Evolutionary conservation across 495 filamentous ascomycete species (phyloP).

Genomic region (Daldinia bambusicola): DNA sequence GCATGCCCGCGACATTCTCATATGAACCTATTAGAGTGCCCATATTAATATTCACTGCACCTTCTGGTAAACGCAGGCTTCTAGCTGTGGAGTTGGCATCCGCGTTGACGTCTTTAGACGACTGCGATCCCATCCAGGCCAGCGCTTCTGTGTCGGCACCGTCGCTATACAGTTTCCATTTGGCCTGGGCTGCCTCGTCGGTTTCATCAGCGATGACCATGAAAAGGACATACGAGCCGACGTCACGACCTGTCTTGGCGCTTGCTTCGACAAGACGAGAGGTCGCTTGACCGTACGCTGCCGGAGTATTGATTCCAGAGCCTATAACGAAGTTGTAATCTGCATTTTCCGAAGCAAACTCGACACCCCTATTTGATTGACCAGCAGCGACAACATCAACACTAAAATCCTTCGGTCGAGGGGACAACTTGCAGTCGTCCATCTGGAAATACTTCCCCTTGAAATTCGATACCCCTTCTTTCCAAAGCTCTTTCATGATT

Average conservation of each 20-base stretch:
- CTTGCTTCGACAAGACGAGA: conserved; percentile 43
- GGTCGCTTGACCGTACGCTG: conserved; percentile 35
- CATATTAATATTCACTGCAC: conserved; percentile 48
- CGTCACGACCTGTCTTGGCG: conserved; percentile 40
- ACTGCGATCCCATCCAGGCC: conserved; percentile 47
- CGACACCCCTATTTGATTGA: conserved; percentile 46
- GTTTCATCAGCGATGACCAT: conserved; percentile 51
- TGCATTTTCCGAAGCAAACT: conserved; percentile 48
- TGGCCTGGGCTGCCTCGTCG: conserved; percentile 44
- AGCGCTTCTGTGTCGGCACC: conserved; percentile 45
- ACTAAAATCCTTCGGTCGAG: conserved; percentile 39
- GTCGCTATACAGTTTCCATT: conserved; percentile 50
- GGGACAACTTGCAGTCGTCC: conserved; percentile 50
- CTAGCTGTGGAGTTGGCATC: conserved; percentile 46
- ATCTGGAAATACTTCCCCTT: conserved; percentile 51
- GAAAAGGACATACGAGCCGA: conserved; percentile 48
- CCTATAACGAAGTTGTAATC: conserved; percentile 50
- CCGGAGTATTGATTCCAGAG: conserved; percentile 47
- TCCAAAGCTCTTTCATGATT: conserved; percentile 51
- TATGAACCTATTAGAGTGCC: conserved; percentile 48
- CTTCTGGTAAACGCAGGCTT: conserved; percentile 42
- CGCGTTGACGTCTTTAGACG: conserved; percentile 46
- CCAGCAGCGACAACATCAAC: conserved; percentile 46
- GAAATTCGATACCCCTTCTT: conserved; percentile 47
- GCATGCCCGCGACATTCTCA: conserved; percentile 46